Evolutionary conservation across 1,139 yeast genomes (phyloP), one percentile per base, ranked within the genome.

Genomic region (Candida tunisiensis): DNA sequence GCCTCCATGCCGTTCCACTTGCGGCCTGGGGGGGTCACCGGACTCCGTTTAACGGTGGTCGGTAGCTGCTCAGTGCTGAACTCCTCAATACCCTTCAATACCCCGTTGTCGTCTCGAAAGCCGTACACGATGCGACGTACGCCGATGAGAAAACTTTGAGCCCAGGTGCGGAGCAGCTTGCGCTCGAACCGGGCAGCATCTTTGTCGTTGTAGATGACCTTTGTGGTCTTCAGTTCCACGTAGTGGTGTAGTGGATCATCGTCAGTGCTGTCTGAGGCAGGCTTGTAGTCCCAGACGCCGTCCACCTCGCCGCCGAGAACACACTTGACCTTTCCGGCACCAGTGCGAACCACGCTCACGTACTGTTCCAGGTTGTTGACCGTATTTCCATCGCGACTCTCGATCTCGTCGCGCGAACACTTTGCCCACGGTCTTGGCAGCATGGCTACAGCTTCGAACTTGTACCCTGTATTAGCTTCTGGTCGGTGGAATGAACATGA

Each of bases 221-320:
- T 60, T 4, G 73, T 56, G 1, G 95, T 80, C 44, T 85, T 88
- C 37, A 91, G 59, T 47, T 88, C 96, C 6, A 77, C 74, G 46
- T 88, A 91, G 49, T 82, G 93, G 6, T 63, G 51, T 25, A 80
- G 55, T 3, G 34, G 27, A 11, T 32, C 30, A 31, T 33, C 28
- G 21, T 48, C 49, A 3, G 45, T 43, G 8, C 53, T 52, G n/a
- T n/a, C n/a, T n/a, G n/a, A n/a, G 3, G 55, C 65, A 8, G 88
- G 85, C 35, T 71, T 61, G 42, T 71, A 80, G 51, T 83, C 94
- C 64, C 73, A 74, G 8, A 75, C 73, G 46, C 94, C 75, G 50
- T 85, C 96, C 11, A 85, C 79, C 50, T 88, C 96, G 2, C 94
- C 95, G 1, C 88, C 94, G 25, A 85, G 53, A 3, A 79, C 47